Evolutionary conservation across 345 rosid species (phyloP).

Genomic region (Acer campestre): DNA sequence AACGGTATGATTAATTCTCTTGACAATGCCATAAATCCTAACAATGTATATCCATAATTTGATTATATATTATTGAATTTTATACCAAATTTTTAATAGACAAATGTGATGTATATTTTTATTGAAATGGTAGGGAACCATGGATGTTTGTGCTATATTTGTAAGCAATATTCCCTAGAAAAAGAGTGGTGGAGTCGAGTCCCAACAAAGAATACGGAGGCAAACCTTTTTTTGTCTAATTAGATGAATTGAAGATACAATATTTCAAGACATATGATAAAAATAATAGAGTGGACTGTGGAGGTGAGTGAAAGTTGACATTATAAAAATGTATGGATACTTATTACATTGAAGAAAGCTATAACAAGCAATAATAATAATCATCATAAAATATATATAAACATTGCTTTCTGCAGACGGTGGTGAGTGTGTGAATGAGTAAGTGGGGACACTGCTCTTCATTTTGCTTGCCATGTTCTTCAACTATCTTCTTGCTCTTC

Average conservation of each 20-base stretch:
- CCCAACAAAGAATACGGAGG: conserved; percentile 32
- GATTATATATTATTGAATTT: too few relatives aligned
- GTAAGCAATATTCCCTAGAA: conserved; percentile 28
- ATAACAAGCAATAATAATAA: conserved; percentile 9
- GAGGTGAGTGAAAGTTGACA: conserved; percentile 24
- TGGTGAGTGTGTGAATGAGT: conserved; percentile 9
- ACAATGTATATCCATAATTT: too few relatives aligned
- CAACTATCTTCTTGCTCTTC: too few relatives aligned
- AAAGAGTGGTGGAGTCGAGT: conserved; percentile 26
- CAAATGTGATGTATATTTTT: not conserved
- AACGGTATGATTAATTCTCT: too few relatives aligned
- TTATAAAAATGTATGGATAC: conserved; percentile 29
- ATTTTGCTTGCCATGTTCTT: conserved; percentile 22
- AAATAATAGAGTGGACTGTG: too few relatives aligned
- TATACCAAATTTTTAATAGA: not conserved
- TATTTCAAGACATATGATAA: too few relatives aligned
- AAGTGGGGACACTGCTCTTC: conserved; percentile 18
- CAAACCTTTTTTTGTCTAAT: conserved; percentile 19
- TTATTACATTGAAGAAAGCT: conserved; percentile 50
- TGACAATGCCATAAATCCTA: too few relatives aligned
- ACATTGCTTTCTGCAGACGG: conserved; percentile 38
- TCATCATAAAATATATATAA: conserved; percentile 3
- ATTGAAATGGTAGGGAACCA: not conserved
- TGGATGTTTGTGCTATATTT: conserved; percentile 30
- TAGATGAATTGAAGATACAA: conserved; percentile 24